Evolutionary conservation across 441 rosid species (phyloP), one percentile per base, ranked within the genome.

Genomic region (Dalechampia spathulata): DNA sequence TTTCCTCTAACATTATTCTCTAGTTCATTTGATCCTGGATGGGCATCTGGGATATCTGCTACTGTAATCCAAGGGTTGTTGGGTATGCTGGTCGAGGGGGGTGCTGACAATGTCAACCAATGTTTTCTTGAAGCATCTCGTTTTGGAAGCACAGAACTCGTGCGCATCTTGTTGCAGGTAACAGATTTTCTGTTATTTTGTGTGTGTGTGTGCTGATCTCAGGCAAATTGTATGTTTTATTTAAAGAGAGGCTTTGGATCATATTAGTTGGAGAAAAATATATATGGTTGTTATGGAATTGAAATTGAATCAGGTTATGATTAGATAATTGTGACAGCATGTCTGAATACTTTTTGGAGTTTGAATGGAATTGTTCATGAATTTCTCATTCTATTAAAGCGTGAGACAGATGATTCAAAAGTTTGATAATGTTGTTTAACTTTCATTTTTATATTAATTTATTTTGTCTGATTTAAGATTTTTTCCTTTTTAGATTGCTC

Each of bases 121-220:
- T 88, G 96, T 72, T 92, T 92, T 63, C 96, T 88, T 61, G 96
- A 92, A 75, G 99, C 99, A 62, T 92, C 99, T 49, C 83, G 96
- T 19, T 92, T 92, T 49, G 99, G 99, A 21, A 89, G 96, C 70
- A 86, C 96, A 55, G 99, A 92, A 78, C 96, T 88, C 37, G 99
- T 88, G 49, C 89, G 95, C 63, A 81, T 92, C 56, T 74, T 92
- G 61, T 72, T 87, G 72, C 93, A 86, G 92, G 98, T 91, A 72
- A 60, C 14, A 32, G 30, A 9, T 49, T 13, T 1, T 52, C n/a
- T n/a, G n/a, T n/a, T 14, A 15, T 34, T 51, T 52, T 47, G 13
- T 13, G 47, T 22, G 17, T 20, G n/a, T n/a, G n/a, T n/a, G n/a
- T n/a, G n/a, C n/a, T n/a, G n/a, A n/a, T n/a, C n/a, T n/a, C n/a